A percentile compares a stretch with the other conserved stretches of the same genome.
Evolutionary conservation across 2,329 filamentous ascomycete genomes (phyloP).

Genomic region (Phyllosticta citribraziliensis): DNA sequence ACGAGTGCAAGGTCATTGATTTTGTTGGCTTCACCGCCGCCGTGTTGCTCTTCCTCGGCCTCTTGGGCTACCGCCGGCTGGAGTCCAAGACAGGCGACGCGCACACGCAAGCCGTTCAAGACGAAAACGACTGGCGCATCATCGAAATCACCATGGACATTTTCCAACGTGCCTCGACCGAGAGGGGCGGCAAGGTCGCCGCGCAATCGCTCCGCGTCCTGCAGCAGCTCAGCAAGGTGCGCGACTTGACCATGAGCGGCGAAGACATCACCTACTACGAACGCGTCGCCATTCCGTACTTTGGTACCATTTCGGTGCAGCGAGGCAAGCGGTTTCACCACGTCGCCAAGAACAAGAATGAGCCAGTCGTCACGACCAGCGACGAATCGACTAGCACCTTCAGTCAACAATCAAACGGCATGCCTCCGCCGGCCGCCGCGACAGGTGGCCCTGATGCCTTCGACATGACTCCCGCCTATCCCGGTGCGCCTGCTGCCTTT

Average conservation of each 20-base stretch:
- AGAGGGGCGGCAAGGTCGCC: conserved; percentile 33
- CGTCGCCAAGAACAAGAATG: not conserved
- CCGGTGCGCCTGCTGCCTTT: conserved; percentile 9
- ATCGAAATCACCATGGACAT: conserved; percentile 33
- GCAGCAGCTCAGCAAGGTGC: conserved; percentile 27
- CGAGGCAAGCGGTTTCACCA: conserved; percentile 18
- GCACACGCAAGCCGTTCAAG: conserved; percentile 10
- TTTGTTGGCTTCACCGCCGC: conserved; percentile 39
- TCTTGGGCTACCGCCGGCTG: conserved; percentile 26
- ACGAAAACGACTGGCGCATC: conserved; percentile 26
- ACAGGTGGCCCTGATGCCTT: conserved; percentile 12
- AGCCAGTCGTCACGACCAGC: too few species aligned
- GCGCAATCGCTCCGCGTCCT: conserved; percentile 29
- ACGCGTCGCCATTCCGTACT: conserved; percentile 31
- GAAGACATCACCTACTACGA: conserved; percentile 11
- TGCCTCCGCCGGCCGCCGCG: not conserved
- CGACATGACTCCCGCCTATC: conserved; percentile 12
- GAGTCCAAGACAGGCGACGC: conserved; percentile 3
- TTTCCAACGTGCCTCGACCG: conserved; percentile 29
- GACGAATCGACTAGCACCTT: not conserved
- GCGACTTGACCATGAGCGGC: conserved; percentile 7
- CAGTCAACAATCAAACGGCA: not conserved
- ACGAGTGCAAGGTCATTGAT: conserved; percentile 39
- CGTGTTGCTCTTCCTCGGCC: conserved; percentile 33
- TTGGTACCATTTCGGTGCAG: conserved; percentile 31